Conservation (phyloP, 1,284 basidiomycete species). For the Puccinia triticina region DNA sequence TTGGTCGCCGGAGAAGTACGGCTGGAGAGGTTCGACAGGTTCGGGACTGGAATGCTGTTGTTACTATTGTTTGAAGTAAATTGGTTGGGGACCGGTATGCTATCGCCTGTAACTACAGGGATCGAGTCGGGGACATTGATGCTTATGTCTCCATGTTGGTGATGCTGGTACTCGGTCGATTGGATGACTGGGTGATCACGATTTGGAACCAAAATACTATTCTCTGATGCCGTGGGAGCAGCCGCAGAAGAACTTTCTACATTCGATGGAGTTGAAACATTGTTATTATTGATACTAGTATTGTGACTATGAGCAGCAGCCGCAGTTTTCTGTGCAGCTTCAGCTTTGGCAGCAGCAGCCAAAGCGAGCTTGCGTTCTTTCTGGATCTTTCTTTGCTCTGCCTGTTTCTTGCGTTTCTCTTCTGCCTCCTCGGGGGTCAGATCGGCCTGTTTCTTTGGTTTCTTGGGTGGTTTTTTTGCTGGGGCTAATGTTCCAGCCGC, state of each 20-base stretch:
- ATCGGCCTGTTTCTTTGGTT: conserved; percentile 28
- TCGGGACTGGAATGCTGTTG: conserved; percentile 46
- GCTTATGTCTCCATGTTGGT: conserved; percentile 24
- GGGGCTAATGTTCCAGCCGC: conserved; percentile 7
- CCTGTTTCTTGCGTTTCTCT: conserved; percentile 45
- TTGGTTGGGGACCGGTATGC: conserved; percentile 40
- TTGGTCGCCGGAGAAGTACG: not conserved
- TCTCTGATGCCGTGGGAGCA: not conserved
- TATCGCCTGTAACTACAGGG: conserved; percentile 16
- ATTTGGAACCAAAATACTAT: conserved; percentile 17
- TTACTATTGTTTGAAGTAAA: conserved; percentile 16
- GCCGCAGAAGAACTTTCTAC: not conserved
- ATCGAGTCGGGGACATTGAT: conserved; percentile 31
- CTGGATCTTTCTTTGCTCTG: conserved; percentile 31
- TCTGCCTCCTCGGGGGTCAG: conserved; percentile 43
- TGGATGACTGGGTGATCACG: conserved; percentile 19
- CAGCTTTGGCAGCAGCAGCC: conserved; percentile 22
- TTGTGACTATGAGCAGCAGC: not conserved
- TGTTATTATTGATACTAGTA: not conserved
- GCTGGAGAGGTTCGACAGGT: not conserved
- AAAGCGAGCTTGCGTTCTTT: conserved; percentile 43
- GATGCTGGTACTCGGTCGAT: not conserved
- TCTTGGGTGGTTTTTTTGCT: conserved; percentile 41
- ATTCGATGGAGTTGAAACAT: conserved; percentile 13
- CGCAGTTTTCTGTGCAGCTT: conserved; percentile 25